Evolutionary conservation across 345 rosid genomes (phyloP), one percentile per base, ranked within the genome.

Genomic region (Boechera stricta): DNA sequence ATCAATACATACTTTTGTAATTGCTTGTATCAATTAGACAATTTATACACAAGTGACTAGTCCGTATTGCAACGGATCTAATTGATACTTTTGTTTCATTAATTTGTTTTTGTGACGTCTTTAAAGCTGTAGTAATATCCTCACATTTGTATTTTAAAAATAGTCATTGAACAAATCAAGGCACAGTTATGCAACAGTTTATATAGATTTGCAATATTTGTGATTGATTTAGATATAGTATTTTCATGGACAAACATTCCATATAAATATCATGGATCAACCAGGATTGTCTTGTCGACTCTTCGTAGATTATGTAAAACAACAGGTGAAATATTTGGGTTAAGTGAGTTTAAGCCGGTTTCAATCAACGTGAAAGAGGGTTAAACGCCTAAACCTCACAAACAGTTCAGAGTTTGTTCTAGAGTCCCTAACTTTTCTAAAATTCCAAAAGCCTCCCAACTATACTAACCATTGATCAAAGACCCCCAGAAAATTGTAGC

Each of bases 391-490:
- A 7, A 45, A 13, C 39, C 18, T 41, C 11, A 52, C 54, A 63
- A 63, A 7, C 35, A 29, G 61, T 38, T 39, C 6, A 16, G 10
- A 41, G 32, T 51, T 38, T 16, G 62, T 39, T 41, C 4, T 18
- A 18, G 6, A 7, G 41, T 52, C 32, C 21, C 41, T 26, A 73
- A 52, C 29, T 49, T 49, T 21, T 29, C 29, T n/a, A 29, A 51
- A 38, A 72, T 26, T n/a, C 15, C 41, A 15, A 35, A 42, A 71
- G n/a, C 75, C 48, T 45, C 52, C 42, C 28, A 28, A 73, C 52
- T 51, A 72, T 26, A 48, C 53, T 16, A 51, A 18, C 11, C 2
- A 51, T 18, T 49, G 51, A 49, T 49, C 54, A 73, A 32, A 1
- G 32, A 51, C 7, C 54, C 24, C 8, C 13, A 54, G 10, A 39